A percentile compares a stretch with the other conserved stretches of the same genome.
phyloP scores from a whole-genome alignment of 192 early-diverging fungal species.

The Backusella tarrabulga region DNA sequence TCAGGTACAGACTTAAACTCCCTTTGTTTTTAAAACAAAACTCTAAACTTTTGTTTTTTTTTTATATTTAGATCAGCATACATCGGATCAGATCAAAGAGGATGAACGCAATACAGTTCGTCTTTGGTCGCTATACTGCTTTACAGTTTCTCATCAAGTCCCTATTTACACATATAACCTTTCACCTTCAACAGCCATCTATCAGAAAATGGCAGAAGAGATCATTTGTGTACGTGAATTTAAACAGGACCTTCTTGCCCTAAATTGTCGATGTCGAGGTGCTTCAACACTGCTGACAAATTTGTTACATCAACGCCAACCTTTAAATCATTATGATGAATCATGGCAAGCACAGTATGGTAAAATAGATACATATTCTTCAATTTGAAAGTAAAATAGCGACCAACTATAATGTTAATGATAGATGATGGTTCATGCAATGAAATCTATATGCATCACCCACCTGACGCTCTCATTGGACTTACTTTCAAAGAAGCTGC shows the following conservation, averaged over 20 bases:
- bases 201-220: slow-evolving; percentile 56
- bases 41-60: background rate
- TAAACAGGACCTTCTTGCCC: slow-evolving; percentile 50
- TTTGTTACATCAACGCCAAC: slow-evolving; percentile 58
- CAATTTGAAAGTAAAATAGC: background rate
- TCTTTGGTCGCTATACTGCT: slow-evolving; percentile 63
- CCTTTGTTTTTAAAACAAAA: background rate
- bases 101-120: slow-evolving; percentile 69
- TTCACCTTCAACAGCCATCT: slow-evolving; percentile 58
- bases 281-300: slow-evolving; percentile 62
- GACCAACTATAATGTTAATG: background rate
- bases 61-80: slow-evolving; percentile 40
- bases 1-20: slow-evolving; percentile 31
- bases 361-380: background rate
- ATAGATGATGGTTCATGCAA: slow-evolving; percentile 63
- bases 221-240: slow-evolving; percentile 50
- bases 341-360: slow-evolving; percentile 71
- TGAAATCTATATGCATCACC: slow-evolving; percentile 53
- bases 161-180: slow-evolving; percentile 63
- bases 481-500: slow-evolving; percentile 57
- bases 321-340: slow-evolving; percentile 49
- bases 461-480: slow-evolving; percentile 59
- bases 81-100: slow-evolving; percentile 50
- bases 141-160: slow-evolving; percentile 45
- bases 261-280: slow-evolving; percentile 56